Evolutionary conservation across 768 basidiomycete species (phyloP).

Genomic region (Chalciporus sphaerocephalus): DNA sequence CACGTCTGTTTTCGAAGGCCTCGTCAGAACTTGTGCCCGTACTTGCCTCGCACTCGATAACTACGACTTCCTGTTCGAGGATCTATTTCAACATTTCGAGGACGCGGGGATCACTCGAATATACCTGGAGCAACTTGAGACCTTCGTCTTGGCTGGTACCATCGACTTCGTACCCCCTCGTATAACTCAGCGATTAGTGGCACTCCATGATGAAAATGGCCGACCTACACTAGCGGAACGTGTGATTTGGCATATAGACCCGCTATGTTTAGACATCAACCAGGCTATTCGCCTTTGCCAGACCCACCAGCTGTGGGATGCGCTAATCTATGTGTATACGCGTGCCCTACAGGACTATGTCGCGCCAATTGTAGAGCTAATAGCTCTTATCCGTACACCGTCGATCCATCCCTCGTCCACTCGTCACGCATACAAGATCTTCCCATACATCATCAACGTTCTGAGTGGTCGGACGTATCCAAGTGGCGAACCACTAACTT

Average conservation of each 20-base stretch:
- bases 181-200: constrained; percentile 80
- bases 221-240: constrained; percentile 77
- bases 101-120: constrained; percentile 79
- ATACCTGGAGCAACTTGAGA: constrained; percentile 77
- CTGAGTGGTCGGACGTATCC: constrained; percentile 86
- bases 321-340: constrained; percentile 91
- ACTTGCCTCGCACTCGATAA: constrained; percentile 80
- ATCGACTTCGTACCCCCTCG: constrained; percentile 78
- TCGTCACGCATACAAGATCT: constrained; percentile 86
- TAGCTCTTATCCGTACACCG: constrained; percentile 63
- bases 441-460: constrained; percentile 76
- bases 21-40: constrained; percentile 71
- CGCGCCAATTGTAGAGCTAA: constrained; percentile 80
- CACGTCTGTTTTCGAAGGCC: constrained; percentile 82
- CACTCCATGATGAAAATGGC: constrained; percentile 65
- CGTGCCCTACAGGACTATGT: constrained; percentile 85
- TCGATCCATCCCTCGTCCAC: constrained; percentile 27
- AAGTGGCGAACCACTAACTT: constrained; percentile 65
- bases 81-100: constrained; percentile 87
- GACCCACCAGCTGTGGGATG: constrained; percentile 80
- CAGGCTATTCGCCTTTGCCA: constrained; percentile 88
- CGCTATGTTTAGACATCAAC: constrained; percentile 85
- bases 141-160: constrained; percentile 71
- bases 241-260: constrained; percentile 95
- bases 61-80: constrained; percentile 87